Conservation (phyloP, 768 basidiomycete genomes). For the Russula sp. region DNA sequence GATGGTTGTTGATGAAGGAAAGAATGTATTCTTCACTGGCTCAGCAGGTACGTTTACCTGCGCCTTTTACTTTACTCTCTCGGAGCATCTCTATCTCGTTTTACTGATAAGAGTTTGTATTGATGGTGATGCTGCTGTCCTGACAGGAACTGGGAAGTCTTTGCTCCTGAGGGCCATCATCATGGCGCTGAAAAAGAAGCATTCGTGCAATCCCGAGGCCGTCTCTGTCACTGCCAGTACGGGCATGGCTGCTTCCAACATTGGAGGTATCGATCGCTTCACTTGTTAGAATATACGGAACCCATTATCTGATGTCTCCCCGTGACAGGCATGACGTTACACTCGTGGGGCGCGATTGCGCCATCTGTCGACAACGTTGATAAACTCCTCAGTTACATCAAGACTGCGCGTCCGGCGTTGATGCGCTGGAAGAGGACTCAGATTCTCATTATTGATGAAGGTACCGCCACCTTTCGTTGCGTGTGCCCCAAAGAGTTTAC, state of each 20-base stretch:
- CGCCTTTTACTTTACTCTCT: not conserved
- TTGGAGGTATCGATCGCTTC: slow-evolving; percentile 46
- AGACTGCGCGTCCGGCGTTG: slow-evolving; percentile 51
- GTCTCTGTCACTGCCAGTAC: slow-evolving; percentile 60
- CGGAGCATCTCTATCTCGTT: not conserved
- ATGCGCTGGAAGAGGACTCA: slow-evolving; percentile 56
- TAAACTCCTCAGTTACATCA: slow-evolving; percentile 49
- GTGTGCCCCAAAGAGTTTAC: too few relatives aligned
- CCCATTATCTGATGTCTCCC: slow-evolving; percentile 19
- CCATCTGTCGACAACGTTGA: slow-evolving; percentile 47
- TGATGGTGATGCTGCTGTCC: not conserved
- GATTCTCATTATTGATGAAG: slow-evolving; percentile 65
- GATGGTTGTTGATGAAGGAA: slow-evolving; percentile 53
- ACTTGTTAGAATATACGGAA: slow-evolving; percentile 25
- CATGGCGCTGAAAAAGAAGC: slow-evolving; percentile 47
- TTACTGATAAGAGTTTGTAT: not conserved
- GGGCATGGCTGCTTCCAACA: slow-evolving; percentile 67
- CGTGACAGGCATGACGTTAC: slow-evolving; percentile 52
- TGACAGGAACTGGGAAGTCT: slow-evolving; percentile 63
- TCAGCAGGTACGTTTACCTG: slow-evolving; percentile 50
- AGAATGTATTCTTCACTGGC: slow-evolving; percentile 66
- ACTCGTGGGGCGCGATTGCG: slow-evolving; percentile 60
- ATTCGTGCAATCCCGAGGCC: slow-evolving; percentile 42
- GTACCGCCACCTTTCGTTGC: slow-evolving; percentile 34
- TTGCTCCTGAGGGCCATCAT: slow-evolving; percentile 59